These are phyloP conservation scores for Zymoseptoria tritici DNA, from an alignment of 2,329 filamentous ascomycete genomes.

Conservation along the genomic window DNA sequence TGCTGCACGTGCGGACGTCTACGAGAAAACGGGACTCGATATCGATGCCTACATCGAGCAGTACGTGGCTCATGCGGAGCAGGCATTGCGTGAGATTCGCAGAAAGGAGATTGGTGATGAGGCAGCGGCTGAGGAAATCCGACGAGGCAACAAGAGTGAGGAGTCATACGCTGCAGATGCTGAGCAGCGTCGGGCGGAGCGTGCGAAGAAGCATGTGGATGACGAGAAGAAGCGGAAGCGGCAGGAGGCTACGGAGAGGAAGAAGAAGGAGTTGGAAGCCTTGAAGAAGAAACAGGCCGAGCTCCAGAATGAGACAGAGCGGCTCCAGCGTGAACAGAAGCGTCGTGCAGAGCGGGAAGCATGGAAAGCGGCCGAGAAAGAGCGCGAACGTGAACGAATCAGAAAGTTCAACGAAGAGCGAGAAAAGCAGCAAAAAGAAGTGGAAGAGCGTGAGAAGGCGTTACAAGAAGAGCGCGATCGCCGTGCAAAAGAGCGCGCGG, in stretches of 20 bases:
- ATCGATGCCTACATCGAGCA: constrained; percentile 62
- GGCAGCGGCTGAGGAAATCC: constrained; percentile 56
- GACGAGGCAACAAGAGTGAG: constrained; percentile 63
- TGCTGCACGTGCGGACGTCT: constrained; percentile 67
- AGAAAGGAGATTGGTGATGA: constrained; percentile 62
- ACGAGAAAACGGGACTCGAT: constrained; percentile 61
- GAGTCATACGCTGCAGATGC: constrained; percentile 65
- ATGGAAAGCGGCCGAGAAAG: constrained; percentile 37
- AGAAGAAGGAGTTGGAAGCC: constrained; percentile 43
- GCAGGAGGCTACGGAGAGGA: constrained; percentile 54
- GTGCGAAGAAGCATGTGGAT: constrained; percentile 56
- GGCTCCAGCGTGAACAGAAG: constrained; percentile 41
- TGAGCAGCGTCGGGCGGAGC: constrained; percentile 50
- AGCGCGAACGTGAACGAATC: constrained; percentile 48
- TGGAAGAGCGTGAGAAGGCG: constrained; percentile 47
- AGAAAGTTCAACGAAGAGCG: constrained; percentile 46
- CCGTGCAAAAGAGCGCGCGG: constrained; percentile 32
- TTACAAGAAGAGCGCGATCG: constrained; percentile 42
- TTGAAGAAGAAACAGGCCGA: constrained; percentile 44
- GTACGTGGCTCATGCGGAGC: constrained; percentile 57
- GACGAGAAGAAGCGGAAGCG: constrained; percentile 52
- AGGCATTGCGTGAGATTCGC: constrained; percentile 61
- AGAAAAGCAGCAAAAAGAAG: constrained; percentile 32
- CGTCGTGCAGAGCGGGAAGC: constrained; percentile 43
- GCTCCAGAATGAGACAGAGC: constrained; percentile 35